Evolutionary conservation across 2,329 filamentous ascomycete species (phyloP), one percentile per base, ranked within the genome.

Genomic region (Cordyceps farinosa): DNA sequence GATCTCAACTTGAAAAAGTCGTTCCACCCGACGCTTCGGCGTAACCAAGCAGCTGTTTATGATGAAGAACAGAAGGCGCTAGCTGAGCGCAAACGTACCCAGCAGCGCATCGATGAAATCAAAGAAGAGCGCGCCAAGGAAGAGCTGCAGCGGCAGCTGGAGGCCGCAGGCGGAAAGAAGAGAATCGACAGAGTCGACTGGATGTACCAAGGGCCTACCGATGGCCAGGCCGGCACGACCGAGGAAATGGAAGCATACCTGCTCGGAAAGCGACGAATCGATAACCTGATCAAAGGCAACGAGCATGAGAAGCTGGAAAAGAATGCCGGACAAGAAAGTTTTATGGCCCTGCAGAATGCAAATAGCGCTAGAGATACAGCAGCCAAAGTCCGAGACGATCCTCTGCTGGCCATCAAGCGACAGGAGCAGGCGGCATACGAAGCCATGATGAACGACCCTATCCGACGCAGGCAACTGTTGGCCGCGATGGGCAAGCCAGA

Each of bases 181-280:
- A 84, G 89, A 60, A 79, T 90, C 36, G 89, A 94, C 70, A 87
- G 92, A 42, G 94, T 99, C 32, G 95, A 98, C 71, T 99, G 95
- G 91, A 97, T 99, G 92, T 99, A 99, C 77, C 87, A 90, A 69
- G 94, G 94, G 1, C 92, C 95, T 8, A 90, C 89, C 56, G 82
- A 85, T 70, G 91, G 91, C 42, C 88, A 90, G 71, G 80, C 82
- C n/a, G 90, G 89, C 36, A 91, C 86, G 45, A 86, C 84, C 5
- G 94, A 97, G 75, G 95, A 98, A 77, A 92, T 91, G 78, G 95
- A 99, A 73, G 92, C 90, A 4, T 99, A 96, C 74, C 78, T 99
- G 1, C 82, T 99, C 15, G 95, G 95, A 59, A 98, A 97, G 80
- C 84, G 95, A 64, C 85, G 93, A 64, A 94, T 99, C 73, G 94